Percentiles rank a stretch among this genome's conserved stretches.
These are phyloP conservation scores for Alternaria dauci DNA, from an alignment of 2,329 filamentous ascomycete genomes.

Conservation along the genomic window DNA sequence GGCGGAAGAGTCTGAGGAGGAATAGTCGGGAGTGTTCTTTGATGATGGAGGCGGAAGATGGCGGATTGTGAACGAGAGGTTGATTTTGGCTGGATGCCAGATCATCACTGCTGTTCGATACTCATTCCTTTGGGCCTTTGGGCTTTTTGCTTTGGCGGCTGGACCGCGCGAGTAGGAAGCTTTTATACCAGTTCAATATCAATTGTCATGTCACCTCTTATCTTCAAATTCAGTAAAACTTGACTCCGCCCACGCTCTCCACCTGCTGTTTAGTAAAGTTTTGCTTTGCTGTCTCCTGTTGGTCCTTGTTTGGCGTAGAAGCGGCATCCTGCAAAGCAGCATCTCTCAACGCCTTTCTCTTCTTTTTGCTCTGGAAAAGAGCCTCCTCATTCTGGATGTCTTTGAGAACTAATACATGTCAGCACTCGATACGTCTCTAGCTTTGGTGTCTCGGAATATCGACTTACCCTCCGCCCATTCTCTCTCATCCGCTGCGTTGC, in stretches of 20 bases:
- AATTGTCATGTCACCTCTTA: background rate
- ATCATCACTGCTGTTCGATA: background rate
- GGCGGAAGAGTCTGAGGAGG: background rate
- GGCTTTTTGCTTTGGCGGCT: background rate
- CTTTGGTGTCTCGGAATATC: background rate
- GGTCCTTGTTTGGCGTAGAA: slow-evolving; percentile 23
- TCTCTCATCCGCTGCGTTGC: slow-evolving; percentile 74
- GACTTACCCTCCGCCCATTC: slow-evolving; percentile 86
- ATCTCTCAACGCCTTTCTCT: slow-evolving; percentile 36
- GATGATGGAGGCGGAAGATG: background rate
- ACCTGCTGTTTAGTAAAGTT: slow-evolving; percentile 27
- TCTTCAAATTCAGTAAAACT: slow-evolving; percentile 38
- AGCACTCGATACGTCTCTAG: slow-evolving; percentile 14
- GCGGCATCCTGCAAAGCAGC: slow-evolving; percentile 23
- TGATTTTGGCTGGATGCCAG: background rate
- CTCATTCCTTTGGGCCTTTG: background rate
- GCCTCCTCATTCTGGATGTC: slow-evolving; percentile 72
- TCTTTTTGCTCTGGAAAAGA: slow-evolving; percentile 57
- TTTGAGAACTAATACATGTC: slow-evolving; percentile 62
- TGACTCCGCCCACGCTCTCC: slow-evolving; percentile 43
- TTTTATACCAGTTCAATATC: background rate
- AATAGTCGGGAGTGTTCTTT: background rate
- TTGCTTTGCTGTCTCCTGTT: slow-evolving; percentile 44
- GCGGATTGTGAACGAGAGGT: background rate
- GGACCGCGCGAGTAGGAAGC: background rate